Evolutionary conservation across 768 basidiomycete species (phyloP).

Genomic region (Exidia glandulosa): DNA sequence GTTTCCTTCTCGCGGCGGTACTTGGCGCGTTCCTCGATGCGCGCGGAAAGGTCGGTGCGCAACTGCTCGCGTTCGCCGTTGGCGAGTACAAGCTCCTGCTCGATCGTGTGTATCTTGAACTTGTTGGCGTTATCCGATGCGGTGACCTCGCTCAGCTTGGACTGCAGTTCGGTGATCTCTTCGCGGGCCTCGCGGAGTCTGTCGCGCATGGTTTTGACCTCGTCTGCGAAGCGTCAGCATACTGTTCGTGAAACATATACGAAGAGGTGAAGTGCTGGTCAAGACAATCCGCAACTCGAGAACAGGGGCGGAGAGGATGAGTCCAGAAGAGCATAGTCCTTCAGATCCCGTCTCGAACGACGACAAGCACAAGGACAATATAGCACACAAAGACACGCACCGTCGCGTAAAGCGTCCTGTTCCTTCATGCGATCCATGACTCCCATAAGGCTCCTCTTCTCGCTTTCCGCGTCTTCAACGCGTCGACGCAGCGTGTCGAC

Average conservation of each 20-base stretch:
- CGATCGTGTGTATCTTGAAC: conserved; percentile 80
- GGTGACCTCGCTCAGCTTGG: conserved; percentile 59
- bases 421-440: conserved; percentile 77
- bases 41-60: conserved; percentile 52
- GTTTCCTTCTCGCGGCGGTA: conserved; percentile 74
- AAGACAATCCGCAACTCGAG: no score
- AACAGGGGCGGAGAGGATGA: no score
- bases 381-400: conserved; percentile 29
- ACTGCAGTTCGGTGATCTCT: conserved; percentile 57
- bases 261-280: background rate
- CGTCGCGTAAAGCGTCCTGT: conserved; percentile 62
- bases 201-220: conserved; percentile 54
- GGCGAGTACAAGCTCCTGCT: conserved; percentile 70
- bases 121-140: conserved; percentile 57
- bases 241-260: background rate
- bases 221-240: conserved; percentile 34
- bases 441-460: conserved; percentile 80
- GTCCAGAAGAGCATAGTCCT: no score
- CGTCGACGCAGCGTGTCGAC: conserved; percentile 45
- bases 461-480: conserved; percentile 69
- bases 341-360: no score
- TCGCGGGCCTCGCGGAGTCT: conserved; percentile 67
- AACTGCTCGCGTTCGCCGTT: conserved; percentile 67
- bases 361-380: conserved; percentile 1
- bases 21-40: conserved; percentile 74